Evolutionary conservation across 164 flowering plant species (phyloP).

Genomic region (Nymphaea thermarum): DNA sequence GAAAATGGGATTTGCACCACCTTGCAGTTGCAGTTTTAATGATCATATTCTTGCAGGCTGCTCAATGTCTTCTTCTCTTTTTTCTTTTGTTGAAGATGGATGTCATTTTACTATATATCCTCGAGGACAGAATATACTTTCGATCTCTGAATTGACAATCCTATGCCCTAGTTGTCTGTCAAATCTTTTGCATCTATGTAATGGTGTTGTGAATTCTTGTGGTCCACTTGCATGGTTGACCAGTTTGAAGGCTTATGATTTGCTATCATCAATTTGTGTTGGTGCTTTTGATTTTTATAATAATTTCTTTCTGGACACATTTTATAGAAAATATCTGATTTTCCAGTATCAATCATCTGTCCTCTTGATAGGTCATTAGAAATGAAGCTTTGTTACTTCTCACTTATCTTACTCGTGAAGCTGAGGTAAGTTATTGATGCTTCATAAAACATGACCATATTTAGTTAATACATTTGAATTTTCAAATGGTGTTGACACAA

Average conservation of each 20-base stretch:
- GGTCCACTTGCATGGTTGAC: too few species aligned
- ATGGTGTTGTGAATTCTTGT: too few species aligned
- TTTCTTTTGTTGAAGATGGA: too few species aligned
- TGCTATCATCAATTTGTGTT: too few species aligned
- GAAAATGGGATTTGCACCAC: too few species aligned
- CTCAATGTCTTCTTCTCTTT: not conserved
- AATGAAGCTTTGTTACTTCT: slow-evolving; percentile 95
- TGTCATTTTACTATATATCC: not conserved
- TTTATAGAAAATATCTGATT: not conserved
- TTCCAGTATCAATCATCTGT: not conserved
- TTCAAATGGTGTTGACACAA: not conserved
- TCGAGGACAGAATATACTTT: not conserved
- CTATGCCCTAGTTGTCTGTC: too few species aligned
- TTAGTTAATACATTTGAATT: too few species aligned
- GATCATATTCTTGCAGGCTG: not conserved
- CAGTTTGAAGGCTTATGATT: too few species aligned
- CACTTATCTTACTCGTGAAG: slow-evolving; percentile 92
- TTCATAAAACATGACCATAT: not conserved
- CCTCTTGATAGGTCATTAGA: slow-evolving; percentile 57
- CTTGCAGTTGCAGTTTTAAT: too few species aligned
- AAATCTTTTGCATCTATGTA: too few species aligned
- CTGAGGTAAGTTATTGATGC: slow-evolving; percentile 44
- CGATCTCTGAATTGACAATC: not conserved
- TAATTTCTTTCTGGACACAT: not conserved
- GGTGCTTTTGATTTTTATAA: not conserved